Percentiles rank a stretch among this genome's conserved stretches.
Conservation (phyloP, 2,329 filamentous ascomycete species). For the Colletotrichum euphorbiae region DNA sequence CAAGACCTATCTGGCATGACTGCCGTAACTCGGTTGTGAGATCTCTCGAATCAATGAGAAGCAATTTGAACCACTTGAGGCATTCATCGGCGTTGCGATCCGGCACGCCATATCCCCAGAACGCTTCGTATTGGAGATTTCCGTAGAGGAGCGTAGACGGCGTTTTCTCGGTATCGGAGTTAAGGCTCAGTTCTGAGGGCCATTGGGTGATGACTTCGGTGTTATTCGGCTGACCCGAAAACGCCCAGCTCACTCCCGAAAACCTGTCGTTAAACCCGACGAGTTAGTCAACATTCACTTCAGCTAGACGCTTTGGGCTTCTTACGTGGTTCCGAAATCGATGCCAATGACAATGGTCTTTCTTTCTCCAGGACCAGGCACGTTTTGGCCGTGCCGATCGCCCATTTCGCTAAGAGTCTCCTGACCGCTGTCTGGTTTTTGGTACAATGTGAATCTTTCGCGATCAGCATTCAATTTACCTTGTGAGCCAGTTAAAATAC, state of each 20-base stretch:
- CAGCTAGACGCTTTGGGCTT: neutral
- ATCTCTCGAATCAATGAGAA: conserved; percentile 50
- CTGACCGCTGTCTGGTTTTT: neutral
- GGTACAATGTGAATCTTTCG: too few relatives aligned
- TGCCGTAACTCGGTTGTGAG: conserved; percentile 42
- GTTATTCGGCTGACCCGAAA: conserved; percentile 43
- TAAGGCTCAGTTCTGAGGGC: conserved; percentile 42
- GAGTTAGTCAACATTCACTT: neutral
- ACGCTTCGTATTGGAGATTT: accelerated
- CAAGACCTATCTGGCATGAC: conserved; percentile 42
- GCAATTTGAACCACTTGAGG: conserved; percentile 56
- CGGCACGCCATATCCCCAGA: conserved; percentile 51
- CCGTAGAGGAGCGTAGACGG: conserved; percentile 47
- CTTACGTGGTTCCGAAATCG: conserved; percentile 61
- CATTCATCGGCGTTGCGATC: conserved; percentile 31
- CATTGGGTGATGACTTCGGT: conserved; percentile 50
- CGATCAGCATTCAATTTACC: too few relatives aligned
- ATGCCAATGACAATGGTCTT: conserved; percentile 52
- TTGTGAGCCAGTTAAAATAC: too few relatives aligned
- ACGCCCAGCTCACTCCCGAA: conserved; percentile 57
- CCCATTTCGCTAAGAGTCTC: neutral
- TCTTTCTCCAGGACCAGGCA: neutral
- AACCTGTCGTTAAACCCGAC: conserved; percentile 43
- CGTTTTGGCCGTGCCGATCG: neutral
- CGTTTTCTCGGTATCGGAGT: conserved; percentile 48